Base-by-base conservation (phyloP, 1,284 basidiomycete species). In the Cutaneotrichosporon cutaneum region DNA sequence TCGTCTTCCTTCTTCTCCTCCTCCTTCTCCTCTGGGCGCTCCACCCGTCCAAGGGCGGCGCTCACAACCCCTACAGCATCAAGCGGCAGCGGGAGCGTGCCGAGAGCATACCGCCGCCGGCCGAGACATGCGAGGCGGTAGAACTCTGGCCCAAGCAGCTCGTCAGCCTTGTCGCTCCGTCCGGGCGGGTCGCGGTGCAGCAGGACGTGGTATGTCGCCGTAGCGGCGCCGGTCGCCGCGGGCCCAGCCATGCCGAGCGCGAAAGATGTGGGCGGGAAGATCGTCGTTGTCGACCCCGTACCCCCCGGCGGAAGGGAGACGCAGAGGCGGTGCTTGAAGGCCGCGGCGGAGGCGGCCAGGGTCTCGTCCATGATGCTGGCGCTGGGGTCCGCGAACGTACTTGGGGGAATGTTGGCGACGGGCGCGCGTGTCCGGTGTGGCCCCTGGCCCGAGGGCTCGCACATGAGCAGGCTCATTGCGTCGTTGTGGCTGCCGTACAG, bases 341-440 rank as follows among this genome's bases (percentile, higher is more conserved):
- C 35, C 1, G 63, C 53, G 5, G 56, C 32, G 1, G 56, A 54
- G 11, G 50, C 70, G 0, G 62, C 42, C 13, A 75, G 65, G 3
- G 71, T 68, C 39, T 74, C 67, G 67, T 76, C 73, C 21, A 74
- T 63, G 21, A 77, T 66, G 4, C 60, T 50, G 3, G 75, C 68
- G 1, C 59, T 45, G 1, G 71, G 67, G 61, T 77, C 74, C 24
- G 56, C 61, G 16, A 67, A 62, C 0, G 68, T 66, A 18, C 68
- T 45, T 1, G 64, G 61, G 6, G 70, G 61, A 33, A 72, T 66
- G 57, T 71, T 69, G n/a, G 63, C 55, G 8, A 68, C 58, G 21
- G 62, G 61, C 0, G 59, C 57, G 18, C 56, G 39, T 0, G 33
- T 39, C 11, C 35, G 50, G 8, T 51, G 7, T 1, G 57, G 26